Percentiles rank a stretch among this genome's conserved stretches.
phyloP scores from a whole-genome alignment of 345 rosid genomes.

The Laguncularia racemosa region DNA sequence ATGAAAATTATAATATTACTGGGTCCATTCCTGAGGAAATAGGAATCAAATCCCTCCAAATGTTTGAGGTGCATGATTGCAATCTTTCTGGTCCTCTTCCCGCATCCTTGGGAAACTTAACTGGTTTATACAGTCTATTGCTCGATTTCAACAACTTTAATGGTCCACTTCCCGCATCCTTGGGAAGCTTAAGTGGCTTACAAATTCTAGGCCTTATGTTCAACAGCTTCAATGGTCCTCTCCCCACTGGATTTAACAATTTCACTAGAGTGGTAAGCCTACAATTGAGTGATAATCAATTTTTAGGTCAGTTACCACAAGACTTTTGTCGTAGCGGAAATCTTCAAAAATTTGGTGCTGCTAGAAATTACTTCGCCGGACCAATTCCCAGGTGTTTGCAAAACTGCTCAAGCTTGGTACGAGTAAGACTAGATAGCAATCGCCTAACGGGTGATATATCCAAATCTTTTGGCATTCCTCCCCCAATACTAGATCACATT shows the following conservation, averaged over 20 bases:
- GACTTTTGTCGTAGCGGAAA: slow-evolving; percentile 4
- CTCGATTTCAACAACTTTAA: background rate
- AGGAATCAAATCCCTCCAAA: background rate
- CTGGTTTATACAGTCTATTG: background rate
- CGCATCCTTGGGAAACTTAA: background rate
- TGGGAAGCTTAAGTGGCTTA: slow-evolving; percentile 1
- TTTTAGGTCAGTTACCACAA: slow-evolving; percentile 13
- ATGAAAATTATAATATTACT: background rate
- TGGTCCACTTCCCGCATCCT: background rate
- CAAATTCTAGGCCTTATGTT: background rate
- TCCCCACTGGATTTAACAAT: slow-evolving; percentile 11
- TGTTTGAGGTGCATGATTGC: background rate
- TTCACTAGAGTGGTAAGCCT: background rate
- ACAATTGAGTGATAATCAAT: slow-evolving; percentile 6
- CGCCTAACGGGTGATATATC: slow-evolving; percentile 1
- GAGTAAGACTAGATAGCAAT: slow-evolving; percentile 9
- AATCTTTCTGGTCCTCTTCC: slow-evolving; percentile 1
- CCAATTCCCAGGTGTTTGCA: slow-evolving; percentile 8
- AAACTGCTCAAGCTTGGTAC: slow-evolving; percentile 12
- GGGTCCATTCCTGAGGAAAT: slow-evolving; percentile 2
- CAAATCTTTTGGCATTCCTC: slow-evolving; percentile 8
- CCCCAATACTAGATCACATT: slow-evolving; percentile 4
- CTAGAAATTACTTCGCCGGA: slow-evolving; percentile 3
- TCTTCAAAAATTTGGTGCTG: background rate
- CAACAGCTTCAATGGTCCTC: slow-evolving; percentile 16